Evolutionary conservation across 345 rosid genomes (phyloP).

Genomic region (Adansonia digitata): DNA sequence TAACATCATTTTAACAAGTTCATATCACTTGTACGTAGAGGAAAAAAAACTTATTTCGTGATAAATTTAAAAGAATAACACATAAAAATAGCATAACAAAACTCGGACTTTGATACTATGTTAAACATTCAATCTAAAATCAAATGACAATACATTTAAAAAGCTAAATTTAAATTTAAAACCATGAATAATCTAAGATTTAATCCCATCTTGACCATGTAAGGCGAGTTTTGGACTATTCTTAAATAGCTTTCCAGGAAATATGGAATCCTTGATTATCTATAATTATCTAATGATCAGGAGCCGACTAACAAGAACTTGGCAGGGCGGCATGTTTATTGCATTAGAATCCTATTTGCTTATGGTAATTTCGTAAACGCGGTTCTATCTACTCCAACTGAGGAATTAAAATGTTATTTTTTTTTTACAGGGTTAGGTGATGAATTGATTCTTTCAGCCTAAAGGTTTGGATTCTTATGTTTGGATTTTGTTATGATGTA

Average conservation of each 20-base stretch:
- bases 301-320: background rate
- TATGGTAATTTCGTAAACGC: background rate
- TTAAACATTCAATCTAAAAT: too few species aligned
- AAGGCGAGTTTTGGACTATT: background rate
- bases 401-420: background rate
- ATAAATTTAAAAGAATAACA: too few species aligned
- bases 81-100: too few species aligned
- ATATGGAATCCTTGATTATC: background rate
- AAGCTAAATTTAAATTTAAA: too few species aligned
- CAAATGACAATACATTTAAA: too few species aligned
- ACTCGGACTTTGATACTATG: too few species aligned
- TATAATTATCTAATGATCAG: background rate
- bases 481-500: background rate
- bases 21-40: too few species aligned
- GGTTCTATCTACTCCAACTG: background rate
- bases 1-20: too few species aligned
- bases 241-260: background rate
- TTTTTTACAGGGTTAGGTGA: background rate
- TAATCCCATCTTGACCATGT: too few species aligned
- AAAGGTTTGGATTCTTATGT: background rate
- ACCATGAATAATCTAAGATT: too few species aligned
- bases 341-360: background rate
- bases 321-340: background rate
- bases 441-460: background rate
- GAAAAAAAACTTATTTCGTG: too few species aligned